Evolutionary conservation across 176 grass and related monocot genomes (phyloP).

Genomic region (Saccharum officinarum): DNA sequence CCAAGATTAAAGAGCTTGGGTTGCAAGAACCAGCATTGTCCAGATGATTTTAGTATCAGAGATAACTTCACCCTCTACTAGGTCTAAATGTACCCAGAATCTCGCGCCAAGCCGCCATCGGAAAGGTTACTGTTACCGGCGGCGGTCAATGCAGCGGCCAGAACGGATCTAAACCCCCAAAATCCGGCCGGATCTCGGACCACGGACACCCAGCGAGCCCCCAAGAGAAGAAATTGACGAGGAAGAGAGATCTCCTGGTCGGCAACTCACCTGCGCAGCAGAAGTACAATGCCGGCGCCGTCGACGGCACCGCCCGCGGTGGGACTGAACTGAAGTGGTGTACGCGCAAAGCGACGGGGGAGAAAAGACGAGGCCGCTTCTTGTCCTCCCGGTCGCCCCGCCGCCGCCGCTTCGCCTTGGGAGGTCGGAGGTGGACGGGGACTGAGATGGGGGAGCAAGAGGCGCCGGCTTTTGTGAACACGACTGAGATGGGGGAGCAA

Average conservation of each 20-base stretch:
- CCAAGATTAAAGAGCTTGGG: not conserved
- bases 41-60: not conserved
- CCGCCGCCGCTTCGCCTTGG: not conserved
- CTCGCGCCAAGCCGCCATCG: not conserved
- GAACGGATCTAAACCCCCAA: constrained; percentile 8
- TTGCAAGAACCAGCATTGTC: not conserved
- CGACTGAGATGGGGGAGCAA: no score
- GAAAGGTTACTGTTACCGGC: not conserved
- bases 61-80: not conserved
- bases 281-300: not conserved
- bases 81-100: not conserved
- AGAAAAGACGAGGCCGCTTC: not conserved
- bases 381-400: not conserved
- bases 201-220: not conserved
- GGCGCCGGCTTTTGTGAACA: not conserved
- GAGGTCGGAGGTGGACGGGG: not conserved
- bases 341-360: not conserved
- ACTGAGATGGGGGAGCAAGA: not conserved
- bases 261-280: not conserved
- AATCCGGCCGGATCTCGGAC: constrained; percentile 25
- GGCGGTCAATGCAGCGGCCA: constrained; percentile 12
- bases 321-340: not conserved
- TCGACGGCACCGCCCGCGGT: not conserved
- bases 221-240: not conserved
- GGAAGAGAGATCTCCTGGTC: not conserved